Evolutionary conservation across 768 basidiomycete species (phyloP).

Genomic region (Suillus lakei): DNA sequence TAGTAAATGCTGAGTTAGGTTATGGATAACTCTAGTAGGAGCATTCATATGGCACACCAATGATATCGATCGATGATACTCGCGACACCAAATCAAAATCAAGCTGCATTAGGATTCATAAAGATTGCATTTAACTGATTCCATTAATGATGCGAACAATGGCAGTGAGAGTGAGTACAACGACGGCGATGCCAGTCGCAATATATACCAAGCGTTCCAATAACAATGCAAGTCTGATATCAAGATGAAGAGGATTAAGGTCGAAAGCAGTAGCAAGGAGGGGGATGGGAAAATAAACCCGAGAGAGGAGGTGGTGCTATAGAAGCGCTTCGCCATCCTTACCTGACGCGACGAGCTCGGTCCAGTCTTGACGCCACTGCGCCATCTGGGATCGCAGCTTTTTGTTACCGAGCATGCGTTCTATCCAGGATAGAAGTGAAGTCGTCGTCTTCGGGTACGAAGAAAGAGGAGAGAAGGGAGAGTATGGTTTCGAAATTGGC

Average conservation of each 20-base stretch:
- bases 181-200: neutral
- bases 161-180: conserved; percentile 10
- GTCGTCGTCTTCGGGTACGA: conserved; percentile 91
- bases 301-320: conserved; percentile 33
- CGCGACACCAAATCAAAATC: too few relatives aligned
- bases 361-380: conserved; percentile 85
- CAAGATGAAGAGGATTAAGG: neutral
- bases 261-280: neutral
- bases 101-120: neutral
- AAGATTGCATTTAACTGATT: conserved; percentile 2
- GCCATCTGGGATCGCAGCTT: conserved; percentile 73
- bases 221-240: conserved; percentile 1
- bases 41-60: neutral
- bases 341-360: conserved; percentile 64
- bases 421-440: conserved; percentile 82
- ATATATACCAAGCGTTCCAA: conserved; percentile 7
- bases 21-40: neutral
- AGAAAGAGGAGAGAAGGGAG: conserved; percentile 91
- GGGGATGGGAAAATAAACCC: neutral
- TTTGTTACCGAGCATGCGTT: conserved; percentile 57
- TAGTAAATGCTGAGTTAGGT: neutral
- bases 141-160: conserved; percentile 6
- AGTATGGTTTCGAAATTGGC: conserved; percentile 93
- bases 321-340: conserved; percentile 65
- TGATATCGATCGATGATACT: too few relatives aligned